A percentile compares a stretch with the other conserved stretches of the same genome.
phyloP scores from a whole-genome alignment of 441 rosid genomes.

The Jatropha multifida region DNA sequence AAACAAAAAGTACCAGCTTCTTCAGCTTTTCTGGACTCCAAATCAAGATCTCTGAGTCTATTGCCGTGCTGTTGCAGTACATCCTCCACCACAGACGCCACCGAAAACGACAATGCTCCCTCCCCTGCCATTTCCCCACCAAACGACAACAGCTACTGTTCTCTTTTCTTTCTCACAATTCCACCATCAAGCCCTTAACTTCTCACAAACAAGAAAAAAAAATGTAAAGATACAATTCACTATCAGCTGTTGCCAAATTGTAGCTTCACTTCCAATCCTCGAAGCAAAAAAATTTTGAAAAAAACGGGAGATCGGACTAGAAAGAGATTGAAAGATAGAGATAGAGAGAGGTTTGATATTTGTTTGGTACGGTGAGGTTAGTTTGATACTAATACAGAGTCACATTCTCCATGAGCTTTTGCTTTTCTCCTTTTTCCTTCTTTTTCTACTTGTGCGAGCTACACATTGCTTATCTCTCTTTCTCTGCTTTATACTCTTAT shows the following conservation, averaged over 20 bases:
- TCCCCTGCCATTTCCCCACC: conserved; percentile 45
- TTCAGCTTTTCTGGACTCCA: conserved; percentile 74
- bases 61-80: conserved; percentile 78
- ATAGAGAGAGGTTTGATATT: background rate
- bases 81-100: conserved; percentile 81
- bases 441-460: conserved; percentile 22
- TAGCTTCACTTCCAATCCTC: background rate
- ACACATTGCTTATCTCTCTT: conserved; percentile 21
- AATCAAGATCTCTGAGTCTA: conserved; percentile 56
- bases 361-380: conserved; percentile 18
- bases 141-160: background rate
- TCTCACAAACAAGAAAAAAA: background rate
- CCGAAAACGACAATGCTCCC: conserved; percentile 55
- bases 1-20: conserved; percentile 61
- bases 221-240: background rate
- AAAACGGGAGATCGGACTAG: conserved; percentile 26
- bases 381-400: conserved; percentile 26
- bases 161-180: conserved; percentile 15
- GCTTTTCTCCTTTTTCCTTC: background rate
- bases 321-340: conserved; percentile 8
- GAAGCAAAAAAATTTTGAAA: conserved; percentile 8
- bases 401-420: conserved; percentile 42
- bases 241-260: background rate
- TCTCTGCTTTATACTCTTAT: conserved; percentile 42
- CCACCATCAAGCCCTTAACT: conserved; percentile 17